A percentile compares a stretch with the other conserved stretches of the same genome.
These are phyloP conservation scores for Ploettnerulaceae sp. DNA, from an alignment of 2,329 filamentous ascomycete species.

Conservation along the genomic window DNA sequence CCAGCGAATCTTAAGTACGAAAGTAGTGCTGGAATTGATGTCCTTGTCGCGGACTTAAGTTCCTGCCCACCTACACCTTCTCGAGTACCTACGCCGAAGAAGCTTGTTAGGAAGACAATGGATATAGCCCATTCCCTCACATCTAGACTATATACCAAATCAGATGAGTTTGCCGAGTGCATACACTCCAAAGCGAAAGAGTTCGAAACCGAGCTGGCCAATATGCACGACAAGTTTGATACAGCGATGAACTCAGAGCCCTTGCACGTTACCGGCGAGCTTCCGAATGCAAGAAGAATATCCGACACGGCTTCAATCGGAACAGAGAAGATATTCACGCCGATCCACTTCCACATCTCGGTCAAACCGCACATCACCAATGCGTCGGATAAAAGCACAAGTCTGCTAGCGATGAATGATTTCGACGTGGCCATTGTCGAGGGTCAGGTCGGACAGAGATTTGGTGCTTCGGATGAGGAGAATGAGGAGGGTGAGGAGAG, in stretches of 20 bases:
- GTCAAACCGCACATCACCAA: conserved; percentile 14
- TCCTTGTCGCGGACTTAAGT: not conserved
- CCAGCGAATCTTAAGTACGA: conserved; percentile 1
- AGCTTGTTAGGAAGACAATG: not conserved
- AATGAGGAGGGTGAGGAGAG: conserved; percentile 11
- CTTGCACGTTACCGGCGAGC: conserved; percentile 3
- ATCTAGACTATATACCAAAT: not conserved
- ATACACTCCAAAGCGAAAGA: conserved; percentile 5
- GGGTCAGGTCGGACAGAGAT: conserved; percentile 21
- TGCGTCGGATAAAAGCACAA: conserved; percentile 8
- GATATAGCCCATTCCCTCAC: not conserved
- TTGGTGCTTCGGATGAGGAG: conserved; percentile 15
- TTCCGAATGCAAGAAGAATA: conserved; percentile 4
- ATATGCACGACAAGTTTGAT: not conserved
- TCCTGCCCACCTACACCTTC: conserved; percentile 2
- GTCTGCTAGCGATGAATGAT: conserved; percentile 3
- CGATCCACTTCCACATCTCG: conserved; percentile 14
- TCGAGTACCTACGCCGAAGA: not conserved
- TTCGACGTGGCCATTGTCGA: conserved; percentile 13
- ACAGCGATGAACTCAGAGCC: not conserved
- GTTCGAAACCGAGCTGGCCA: conserved; percentile 1
- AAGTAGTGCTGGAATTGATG: conserved; percentile 5
- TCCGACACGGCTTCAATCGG: not conserved
- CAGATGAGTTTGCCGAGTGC: conserved; percentile 1
- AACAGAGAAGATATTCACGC: conserved; percentile 10